Evolutionary conservation across 306 rosid species (phyloP).

Genomic region (Luffa acutangula): DNA sequence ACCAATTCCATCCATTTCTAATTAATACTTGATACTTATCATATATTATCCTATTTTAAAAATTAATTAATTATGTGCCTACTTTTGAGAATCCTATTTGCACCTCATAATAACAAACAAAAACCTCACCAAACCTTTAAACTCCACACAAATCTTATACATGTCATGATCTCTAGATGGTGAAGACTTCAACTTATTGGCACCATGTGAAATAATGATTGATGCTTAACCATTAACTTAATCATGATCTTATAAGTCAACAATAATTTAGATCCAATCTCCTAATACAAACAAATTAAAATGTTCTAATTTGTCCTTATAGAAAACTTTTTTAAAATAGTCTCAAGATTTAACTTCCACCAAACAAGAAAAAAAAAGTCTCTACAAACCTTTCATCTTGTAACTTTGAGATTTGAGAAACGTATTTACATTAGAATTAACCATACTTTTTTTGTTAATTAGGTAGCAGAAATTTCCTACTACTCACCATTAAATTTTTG

Average conservation of each 20-base stretch:
- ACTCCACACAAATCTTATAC: neutral
- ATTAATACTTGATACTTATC: neutral
- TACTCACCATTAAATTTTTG: too few species aligned
- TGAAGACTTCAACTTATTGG: neutral
- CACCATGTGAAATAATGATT: neutral
- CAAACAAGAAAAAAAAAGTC: too few species aligned
- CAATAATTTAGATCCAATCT: neutral
- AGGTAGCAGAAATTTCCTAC: too few species aligned
- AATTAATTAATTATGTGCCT: neutral
- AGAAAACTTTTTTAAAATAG: too few species aligned
- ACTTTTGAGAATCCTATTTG: neutral
- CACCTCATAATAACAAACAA: neutral
- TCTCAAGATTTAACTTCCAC: too few species aligned
- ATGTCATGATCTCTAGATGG: neutral
- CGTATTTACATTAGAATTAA: too few species aligned
- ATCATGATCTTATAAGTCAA: neutral
- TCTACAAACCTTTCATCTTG: too few species aligned
- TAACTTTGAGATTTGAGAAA: too few species aligned
- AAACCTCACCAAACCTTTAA: neutral
- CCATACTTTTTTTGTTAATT: too few species aligned
- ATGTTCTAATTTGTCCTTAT: too few species aligned
- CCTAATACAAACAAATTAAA: too few species aligned
- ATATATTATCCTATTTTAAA: neutral
- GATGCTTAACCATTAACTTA: neutral
- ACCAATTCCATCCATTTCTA: neutral